These are phyloP conservation scores for Diaporthe citriasiana DNA, from an alignment of 2,329 filamentous ascomycete species.

Conservation along the genomic window DNA sequence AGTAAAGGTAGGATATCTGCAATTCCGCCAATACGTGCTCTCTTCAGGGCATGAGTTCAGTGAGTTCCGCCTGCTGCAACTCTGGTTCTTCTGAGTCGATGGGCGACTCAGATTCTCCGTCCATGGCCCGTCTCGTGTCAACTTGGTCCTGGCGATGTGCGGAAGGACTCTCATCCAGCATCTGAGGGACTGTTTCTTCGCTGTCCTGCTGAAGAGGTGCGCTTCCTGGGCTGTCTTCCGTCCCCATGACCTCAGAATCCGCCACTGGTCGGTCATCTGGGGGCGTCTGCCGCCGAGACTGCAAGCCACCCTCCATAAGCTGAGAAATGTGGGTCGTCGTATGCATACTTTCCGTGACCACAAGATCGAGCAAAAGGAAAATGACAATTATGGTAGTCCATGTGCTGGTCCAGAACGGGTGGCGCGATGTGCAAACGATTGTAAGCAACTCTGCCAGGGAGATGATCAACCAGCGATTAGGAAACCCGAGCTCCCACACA, in stretches of 20 bases:
- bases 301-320: slow-evolving; percentile 1
- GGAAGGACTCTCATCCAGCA: no score
- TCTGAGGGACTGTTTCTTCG: no score
- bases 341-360: neutral
- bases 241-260: neutral
- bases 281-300: neutral
- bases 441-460: slow-evolving; percentile 3
- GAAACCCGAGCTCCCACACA: neutral
- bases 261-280: neutral
- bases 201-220: neutral
- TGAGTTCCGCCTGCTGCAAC: neutral
- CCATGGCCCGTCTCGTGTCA: neutral
- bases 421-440: neutral
- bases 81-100: neutral
- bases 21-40: neutral
- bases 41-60: neutral
- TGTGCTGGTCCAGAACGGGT: neutral
- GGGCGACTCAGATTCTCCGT: neutral
- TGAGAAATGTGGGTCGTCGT: neutral
- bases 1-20: neutral
- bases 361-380: neutral
- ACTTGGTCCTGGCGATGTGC: neutral
- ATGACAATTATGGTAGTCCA: neutral
- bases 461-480: neutral
- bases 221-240: neutral